Evolutionary conservation across 225 moss, liverwort and hornwort species (phyloP).

Genomic region (Polytrichum formosum): DNA sequence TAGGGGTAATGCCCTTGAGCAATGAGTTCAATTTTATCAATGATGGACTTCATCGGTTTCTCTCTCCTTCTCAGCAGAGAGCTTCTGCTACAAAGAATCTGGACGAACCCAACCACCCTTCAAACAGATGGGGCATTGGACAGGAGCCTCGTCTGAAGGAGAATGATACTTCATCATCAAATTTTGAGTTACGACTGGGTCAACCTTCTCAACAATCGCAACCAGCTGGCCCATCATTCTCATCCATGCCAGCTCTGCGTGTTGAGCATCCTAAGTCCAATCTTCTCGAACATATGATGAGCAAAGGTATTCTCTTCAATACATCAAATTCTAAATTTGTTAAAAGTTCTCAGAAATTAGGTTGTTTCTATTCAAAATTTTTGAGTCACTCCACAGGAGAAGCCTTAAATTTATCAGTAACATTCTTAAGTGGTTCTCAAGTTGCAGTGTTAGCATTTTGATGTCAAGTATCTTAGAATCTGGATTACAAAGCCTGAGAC

Average conservation of each 20-base stretch:
- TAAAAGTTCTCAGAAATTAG: too few relatives aligned
- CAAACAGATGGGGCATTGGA: constrained; percentile 38
- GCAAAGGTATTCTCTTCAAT: constrained; percentile 48
- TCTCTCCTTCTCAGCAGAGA: constrained; percentile 41
- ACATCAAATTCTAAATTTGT: too few relatives aligned
- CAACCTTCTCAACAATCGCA: constrained; percentile 93
- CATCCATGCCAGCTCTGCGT: constrained; percentile 48
- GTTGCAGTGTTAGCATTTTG: too few relatives aligned
- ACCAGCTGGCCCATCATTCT: constrained; percentile 49
- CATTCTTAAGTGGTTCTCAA: too few relatives aligned
- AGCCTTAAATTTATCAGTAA: too few relatives aligned
- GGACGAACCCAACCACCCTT: constrained; percentile 35
- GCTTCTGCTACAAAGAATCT: constrained; percentile 3
- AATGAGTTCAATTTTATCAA: constrained; percentile 62
- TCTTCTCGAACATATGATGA: constrained; percentile 52
- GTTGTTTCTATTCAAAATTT: too few relatives aligned
- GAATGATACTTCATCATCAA: constrained; percentile 64
- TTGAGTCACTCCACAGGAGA: too few relatives aligned
- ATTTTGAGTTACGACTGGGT: constrained; percentile 87
- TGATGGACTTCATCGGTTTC: constrained; percentile 46
- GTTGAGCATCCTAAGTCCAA: constrained; percentile 45
- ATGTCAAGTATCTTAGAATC: too few relatives aligned
- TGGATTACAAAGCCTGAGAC: too few relatives aligned
- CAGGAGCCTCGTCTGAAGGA: constrained; percentile 54
- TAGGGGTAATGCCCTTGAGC: constrained; percentile 32